A percentile compares a stretch with the other conserved stretches of the same genome.
Evolutionary conservation across 768 basidiomycete genomes (phyloP).

Genomic region (Mrakia frigida): DNA sequence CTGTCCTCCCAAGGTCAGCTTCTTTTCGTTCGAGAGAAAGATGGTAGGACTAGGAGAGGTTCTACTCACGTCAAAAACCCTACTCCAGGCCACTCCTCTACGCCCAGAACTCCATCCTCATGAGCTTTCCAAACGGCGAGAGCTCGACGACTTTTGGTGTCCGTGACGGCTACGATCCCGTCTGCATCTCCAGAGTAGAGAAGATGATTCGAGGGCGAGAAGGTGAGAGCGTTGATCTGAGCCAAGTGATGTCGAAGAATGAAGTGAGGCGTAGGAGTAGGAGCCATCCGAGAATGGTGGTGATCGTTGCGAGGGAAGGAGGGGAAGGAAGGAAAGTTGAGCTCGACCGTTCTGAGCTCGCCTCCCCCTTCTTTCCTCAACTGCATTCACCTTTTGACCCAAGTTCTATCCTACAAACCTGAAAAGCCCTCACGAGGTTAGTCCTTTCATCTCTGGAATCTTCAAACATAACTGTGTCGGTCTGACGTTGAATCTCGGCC

Average conservation of each 20-base stretch:
- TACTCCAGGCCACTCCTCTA: constrained; percentile 63
- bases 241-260: constrained; percentile 67
- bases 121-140: constrained; percentile 74
- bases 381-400: background rate
- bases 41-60: background rate
- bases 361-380: background rate
- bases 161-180: constrained; percentile 71
- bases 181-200: constrained; percentile 80
- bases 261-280: constrained; percentile 55
- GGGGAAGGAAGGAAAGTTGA: background rate
- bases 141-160: constrained; percentile 68
- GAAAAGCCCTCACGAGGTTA: too few relatives aligned
- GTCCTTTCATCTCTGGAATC: too few relatives aligned
- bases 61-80: constrained; percentile 68
- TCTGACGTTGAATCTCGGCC: too few relatives aligned
- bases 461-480: too few relatives aligned
- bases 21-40: background rate
- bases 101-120: constrained; percentile 64
- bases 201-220: constrained; percentile 56
- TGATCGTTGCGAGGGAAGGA: background rate
- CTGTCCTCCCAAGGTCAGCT: constrained; percentile 44
- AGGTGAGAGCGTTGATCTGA: constrained; percentile 56
- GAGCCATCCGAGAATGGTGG: constrained; percentile 14
- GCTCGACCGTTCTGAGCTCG: background rate
- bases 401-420: too few relatives aligned